phyloP scores from a whole-genome alignment of 228 moss, liverwort and hornwort genomes.

The Sphagnum fallax region DNA sequence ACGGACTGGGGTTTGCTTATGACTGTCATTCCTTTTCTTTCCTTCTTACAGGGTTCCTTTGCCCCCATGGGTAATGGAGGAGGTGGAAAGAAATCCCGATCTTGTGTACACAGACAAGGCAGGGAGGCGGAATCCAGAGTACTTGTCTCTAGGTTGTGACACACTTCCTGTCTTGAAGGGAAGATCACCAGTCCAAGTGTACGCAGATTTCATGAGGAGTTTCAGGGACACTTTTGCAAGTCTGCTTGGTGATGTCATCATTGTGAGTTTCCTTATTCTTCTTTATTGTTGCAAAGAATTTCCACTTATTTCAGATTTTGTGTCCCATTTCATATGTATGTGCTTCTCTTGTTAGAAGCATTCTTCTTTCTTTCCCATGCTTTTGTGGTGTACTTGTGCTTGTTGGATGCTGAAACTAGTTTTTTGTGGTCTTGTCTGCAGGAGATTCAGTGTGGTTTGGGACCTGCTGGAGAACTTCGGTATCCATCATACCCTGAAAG shows the following conservation, averaged over 20 bases:
- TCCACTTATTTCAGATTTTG: too few relatives aligned
- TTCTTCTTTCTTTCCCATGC: too few relatives aligned
- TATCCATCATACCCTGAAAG: conserved; percentile 78
- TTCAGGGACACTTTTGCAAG: conserved; percentile 60
- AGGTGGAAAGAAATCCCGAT: conserved; percentile 45
- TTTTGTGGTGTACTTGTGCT: too few relatives aligned
- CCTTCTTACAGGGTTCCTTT: conserved; percentile 41
- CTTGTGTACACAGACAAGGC: conserved; percentile 64
- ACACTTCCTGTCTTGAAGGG: conserved; percentile 46
- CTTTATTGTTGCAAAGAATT: too few relatives aligned
- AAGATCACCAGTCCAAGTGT: conserved; percentile 56
- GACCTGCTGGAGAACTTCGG: conserved; percentile 76
- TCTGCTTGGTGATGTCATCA: conserved; percentile 65
- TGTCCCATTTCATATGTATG: too few relatives aligned
- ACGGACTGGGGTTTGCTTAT: too few relatives aligned
- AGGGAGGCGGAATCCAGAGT: conserved; percentile 62
- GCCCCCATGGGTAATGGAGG: conserved; percentile 65
- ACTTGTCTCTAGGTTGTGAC: conserved; percentile 73
- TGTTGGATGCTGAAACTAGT: background rate
- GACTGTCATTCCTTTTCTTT: background rate
- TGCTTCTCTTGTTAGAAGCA: too few relatives aligned
- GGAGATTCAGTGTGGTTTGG: conserved; percentile 91
- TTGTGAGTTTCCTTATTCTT: conserved; percentile 23
- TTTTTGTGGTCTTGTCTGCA: conserved; percentile 2
- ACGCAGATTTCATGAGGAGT: conserved; percentile 74